Evolutionary conservation across 2,329 filamentous ascomycete species (phyloP).

Genomic region (Xylaria sp.): DNA sequence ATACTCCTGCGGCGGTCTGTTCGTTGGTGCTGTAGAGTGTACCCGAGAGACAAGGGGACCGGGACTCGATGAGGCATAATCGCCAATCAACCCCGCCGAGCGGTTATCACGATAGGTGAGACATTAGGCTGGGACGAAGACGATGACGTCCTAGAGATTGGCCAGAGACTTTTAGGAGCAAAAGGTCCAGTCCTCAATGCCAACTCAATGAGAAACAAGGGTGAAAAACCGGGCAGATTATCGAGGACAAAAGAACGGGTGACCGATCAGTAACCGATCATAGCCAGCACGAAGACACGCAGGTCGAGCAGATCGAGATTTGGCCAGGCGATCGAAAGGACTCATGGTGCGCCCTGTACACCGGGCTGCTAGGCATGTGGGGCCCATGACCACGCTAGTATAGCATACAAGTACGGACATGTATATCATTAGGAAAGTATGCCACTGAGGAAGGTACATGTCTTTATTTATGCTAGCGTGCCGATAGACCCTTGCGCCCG

Average conservation of each 20-base stretch:
- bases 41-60: not conserved
- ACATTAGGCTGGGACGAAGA: not conserved
- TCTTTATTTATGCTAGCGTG: too few relatives aligned
- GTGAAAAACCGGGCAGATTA: slow-evolving; percentile 15
- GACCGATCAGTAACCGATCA: slow-evolving; percentile 18
- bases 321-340: slow-evolving; percentile 39
- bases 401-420: not conserved
- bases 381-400: slow-evolving; percentile 6
- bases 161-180: slow-evolving; percentile 28
- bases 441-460: too few relatives aligned
- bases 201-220: not conserved
- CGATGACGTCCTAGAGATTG: slow-evolving; percentile 40
- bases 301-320: slow-evolving; percentile 42
- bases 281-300: slow-evolving; percentile 8
- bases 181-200: slow-evolving; percentile 23
- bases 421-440: not conserved
- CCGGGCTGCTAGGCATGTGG: slow-evolving; percentile 28
- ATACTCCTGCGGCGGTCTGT: not conserved
- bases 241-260: slow-evolving; percentile 29
- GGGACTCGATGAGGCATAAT: not conserved
- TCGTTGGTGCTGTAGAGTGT: not conserved
- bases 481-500: too few relatives aligned
- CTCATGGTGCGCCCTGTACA: slow-evolving; percentile 1
- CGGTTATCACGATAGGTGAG: slow-evolving; percentile 11
- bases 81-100: not conserved